Evolutionary conservation across 2,329 filamentous ascomycete genomes (phyloP), one percentile per base, ranked within the genome.

Genomic region (Aspergillus tanneri): DNA sequence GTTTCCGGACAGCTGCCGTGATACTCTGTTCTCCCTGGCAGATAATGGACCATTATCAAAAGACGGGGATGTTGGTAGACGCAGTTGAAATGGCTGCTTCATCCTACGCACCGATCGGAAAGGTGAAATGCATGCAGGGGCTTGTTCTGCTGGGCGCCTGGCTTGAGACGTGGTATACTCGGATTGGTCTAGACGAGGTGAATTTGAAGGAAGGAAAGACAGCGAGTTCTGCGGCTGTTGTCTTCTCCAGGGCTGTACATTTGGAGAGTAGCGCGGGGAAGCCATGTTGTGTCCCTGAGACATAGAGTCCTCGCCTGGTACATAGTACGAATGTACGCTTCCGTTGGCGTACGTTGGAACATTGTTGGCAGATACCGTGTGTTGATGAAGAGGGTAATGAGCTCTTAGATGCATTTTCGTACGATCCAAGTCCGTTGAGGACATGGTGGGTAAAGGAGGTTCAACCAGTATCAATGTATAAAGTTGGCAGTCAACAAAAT

Each of bases 91-190:
- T 11, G 68, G 68, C 41, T 70, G 61, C 37, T 70, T 71, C 68
- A 71, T 71, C 48, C 54, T 65, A 14, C 65, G 63, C 8, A 71
- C 68, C 1, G 68, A 71, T 12, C 68, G 67, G 44, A 71, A 71
- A 1, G 68, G 68, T 9, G 68, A 71, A 28, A 69, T 58, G 16
- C 52, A 62, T 37, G 58, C 48, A 8, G 58, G 47, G 0, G 46
- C 53, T 5, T 66, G 62, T 12, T 66, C 65, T 27, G 52, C 49
- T 19, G 60, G 52, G 21, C 64, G 57, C 47, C 61, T 55, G 18
- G 56, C 41, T 27, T 60, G 54, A 10, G 60, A 51, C 16, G 53
- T 48, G n/a, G 62, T 58, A 45, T 63, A 60, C 22, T 69, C 65
- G 16, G 57, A 45, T 19, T 60, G 52, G 23, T 69, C 68, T 28